Evolutionary conservation across 192 early-diverging fungal genomes (phyloP).

Genomic region (Coemansia nantahalensis): DNA sequence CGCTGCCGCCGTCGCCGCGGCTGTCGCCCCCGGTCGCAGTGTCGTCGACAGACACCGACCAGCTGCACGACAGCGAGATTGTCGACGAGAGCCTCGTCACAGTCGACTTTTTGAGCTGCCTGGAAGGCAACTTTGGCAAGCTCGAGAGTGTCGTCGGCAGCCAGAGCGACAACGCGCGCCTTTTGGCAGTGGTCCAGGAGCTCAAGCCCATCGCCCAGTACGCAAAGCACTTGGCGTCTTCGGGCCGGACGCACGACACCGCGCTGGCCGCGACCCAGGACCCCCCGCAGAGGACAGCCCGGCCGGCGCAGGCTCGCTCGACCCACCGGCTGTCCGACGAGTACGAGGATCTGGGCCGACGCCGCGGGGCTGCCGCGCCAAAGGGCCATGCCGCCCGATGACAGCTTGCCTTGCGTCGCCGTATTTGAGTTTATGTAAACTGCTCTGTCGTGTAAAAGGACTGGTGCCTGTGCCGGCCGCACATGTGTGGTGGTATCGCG

Average conservation of each 20-base stretch:
- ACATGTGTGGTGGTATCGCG: too few species aligned
- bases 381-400: too few species aligned
- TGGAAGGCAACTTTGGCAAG: conserved; percentile 41
- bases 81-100: conserved; percentile 48
- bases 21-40: background rate
- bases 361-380: too few species aligned
- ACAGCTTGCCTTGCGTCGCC: too few species aligned
- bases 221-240: conserved; percentile 37
- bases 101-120: conserved; percentile 45
- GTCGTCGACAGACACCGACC: conserved; percentile 14
- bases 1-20: background rate
- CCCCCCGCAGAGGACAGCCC: background rate
- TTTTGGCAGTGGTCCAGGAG: conserved; percentile 33
- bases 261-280: background rate
- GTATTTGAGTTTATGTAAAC: too few species aligned
- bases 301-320: too few species aligned
- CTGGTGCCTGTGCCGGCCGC: too few species aligned
- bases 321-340: conserved; percentile 22
- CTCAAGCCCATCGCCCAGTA: conserved; percentile 50
- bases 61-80: conserved; percentile 40
- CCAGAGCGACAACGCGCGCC: background rate
- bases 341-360: conserved; percentile 33
- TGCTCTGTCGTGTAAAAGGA: too few species aligned
- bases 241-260: background rate
- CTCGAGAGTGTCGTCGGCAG: conserved; percentile 20